phyloP scores from a whole-genome alignment of 257 asterid genomes.

The Mentha longifolia region DNA sequence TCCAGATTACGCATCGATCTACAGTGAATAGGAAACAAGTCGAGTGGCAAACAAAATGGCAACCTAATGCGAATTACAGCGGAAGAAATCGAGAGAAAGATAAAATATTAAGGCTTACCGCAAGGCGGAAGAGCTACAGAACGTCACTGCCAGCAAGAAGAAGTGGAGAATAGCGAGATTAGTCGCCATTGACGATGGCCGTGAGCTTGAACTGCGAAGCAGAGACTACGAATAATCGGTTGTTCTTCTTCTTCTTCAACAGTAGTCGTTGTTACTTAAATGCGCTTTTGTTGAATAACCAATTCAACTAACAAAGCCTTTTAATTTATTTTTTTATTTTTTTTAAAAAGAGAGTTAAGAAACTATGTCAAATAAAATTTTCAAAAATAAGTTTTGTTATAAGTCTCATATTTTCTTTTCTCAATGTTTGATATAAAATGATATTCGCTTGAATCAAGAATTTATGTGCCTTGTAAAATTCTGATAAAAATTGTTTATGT shows the following conservation, averaged over 20 bases:
- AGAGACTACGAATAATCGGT: background rate
- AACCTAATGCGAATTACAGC: conserved; percentile 9
- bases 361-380: no score
- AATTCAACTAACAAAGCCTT: no score
- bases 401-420: no score
- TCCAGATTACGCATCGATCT: conserved; percentile 26
- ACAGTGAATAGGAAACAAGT: background rate
- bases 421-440: no score
- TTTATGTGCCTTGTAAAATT: no score
- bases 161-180: conserved; percentile 38
- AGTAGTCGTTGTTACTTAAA: background rate
- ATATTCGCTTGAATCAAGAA: no score
- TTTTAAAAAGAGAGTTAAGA: no score
- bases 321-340: no score
- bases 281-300: background rate
- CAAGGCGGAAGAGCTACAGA: conserved; percentile 41
- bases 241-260: background rate
- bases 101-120: conserved; percentile 46
- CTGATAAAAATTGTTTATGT: background rate
- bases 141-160: conserved; percentile 36
- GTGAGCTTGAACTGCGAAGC: conserved; percentile 26
- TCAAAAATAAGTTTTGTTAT: no score
- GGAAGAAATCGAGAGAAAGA: background rate
- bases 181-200: conserved; percentile 53
- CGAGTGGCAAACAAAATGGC: background rate